Evolutionary conservation across 805 yeast species (phyloP).

Genomic region (Ascoidea asiatica): DNA sequence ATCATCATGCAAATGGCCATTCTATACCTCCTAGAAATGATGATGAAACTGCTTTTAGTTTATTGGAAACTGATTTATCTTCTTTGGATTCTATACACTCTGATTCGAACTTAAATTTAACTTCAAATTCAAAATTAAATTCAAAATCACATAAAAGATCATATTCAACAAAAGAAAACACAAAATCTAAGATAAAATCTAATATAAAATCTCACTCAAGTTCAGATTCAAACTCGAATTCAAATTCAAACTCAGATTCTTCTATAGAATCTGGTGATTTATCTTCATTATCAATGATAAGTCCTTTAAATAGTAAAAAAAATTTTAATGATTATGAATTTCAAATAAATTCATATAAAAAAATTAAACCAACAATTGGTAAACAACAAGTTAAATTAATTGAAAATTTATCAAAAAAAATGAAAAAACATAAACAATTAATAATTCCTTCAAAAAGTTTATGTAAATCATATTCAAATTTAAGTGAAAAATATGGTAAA

Average conservation of each 20-base stretch:
- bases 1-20: too few species aligned
- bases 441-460: not conserved
- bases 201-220: not conserved
- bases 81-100: too few species aligned
- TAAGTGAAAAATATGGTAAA: slow-evolving; percentile 35
- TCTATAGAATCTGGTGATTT: not conserved
- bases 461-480: slow-evolving; percentile 9
- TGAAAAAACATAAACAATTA: too few species aligned
- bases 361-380: not conserved
- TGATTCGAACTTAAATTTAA: too few species aligned
- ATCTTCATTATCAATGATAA: too few species aligned
- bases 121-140: too few species aligned
- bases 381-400: not conserved
- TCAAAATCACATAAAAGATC: too few species aligned
- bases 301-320: not conserved
- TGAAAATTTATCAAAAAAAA: not conserved
- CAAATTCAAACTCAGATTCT: not conserved
- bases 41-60: not conserved
- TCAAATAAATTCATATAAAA: too few species aligned
- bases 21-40: not conserved
- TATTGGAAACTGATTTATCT: not conserved
- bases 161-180: not conserved
- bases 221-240: not conserved
- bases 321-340: too few species aligned
- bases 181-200: too few species aligned